Evolutionary conservation across 108 stramenopile species (phyloP).

Genomic region (Cyclotella distinguenda): DNA sequence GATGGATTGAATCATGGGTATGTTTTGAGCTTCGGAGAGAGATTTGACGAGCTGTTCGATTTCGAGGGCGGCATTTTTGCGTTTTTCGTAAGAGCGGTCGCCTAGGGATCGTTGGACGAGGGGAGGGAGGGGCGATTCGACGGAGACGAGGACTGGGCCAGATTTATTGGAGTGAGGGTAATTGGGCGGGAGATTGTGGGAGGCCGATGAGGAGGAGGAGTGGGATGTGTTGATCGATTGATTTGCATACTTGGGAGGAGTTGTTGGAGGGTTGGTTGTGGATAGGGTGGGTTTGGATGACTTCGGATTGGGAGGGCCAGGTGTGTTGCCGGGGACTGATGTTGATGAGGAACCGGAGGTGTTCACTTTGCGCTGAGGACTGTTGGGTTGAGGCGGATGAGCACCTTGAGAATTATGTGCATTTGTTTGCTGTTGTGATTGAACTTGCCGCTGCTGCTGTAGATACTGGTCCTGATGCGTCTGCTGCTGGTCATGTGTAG

Average conservation of each 20-base stretch:
- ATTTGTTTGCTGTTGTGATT: background rate
- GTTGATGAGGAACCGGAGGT: background rate
- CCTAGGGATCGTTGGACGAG: constrained; percentile 87
- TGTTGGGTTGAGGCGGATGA: too few relatives aligned
- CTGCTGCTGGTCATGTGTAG: background rate
- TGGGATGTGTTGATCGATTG: constrained; percentile 2
- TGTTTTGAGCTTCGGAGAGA: constrained; percentile 80
- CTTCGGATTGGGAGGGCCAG: background rate
- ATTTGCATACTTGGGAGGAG: constrained; percentile 20
- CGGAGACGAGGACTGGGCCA: constrained; percentile 44
- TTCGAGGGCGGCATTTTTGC: constrained; percentile 97
- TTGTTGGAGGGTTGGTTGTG: constrained; percentile 11
- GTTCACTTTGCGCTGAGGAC: too few relatives aligned
- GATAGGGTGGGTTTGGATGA: background rate
- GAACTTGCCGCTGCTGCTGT: background rate
- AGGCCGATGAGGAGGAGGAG: constrained; percentile 10
- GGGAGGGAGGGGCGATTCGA: constrained; percentile 83
- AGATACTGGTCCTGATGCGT: background rate
- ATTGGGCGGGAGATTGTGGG: constrained; percentile 13
- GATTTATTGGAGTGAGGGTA: constrained; percentile 12
- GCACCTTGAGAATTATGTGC: too few relatives aligned
- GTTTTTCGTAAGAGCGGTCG: constrained; percentile 98
- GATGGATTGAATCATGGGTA: constrained; percentile 79
- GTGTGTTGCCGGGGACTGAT: background rate
- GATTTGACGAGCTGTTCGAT: constrained; percentile 92